Percentiles rank a stretch among this genome's conserved stretches.
Conservation (phyloP, 2,329 filamentous ascomycete species). For the Didymella segeticola region DNA sequence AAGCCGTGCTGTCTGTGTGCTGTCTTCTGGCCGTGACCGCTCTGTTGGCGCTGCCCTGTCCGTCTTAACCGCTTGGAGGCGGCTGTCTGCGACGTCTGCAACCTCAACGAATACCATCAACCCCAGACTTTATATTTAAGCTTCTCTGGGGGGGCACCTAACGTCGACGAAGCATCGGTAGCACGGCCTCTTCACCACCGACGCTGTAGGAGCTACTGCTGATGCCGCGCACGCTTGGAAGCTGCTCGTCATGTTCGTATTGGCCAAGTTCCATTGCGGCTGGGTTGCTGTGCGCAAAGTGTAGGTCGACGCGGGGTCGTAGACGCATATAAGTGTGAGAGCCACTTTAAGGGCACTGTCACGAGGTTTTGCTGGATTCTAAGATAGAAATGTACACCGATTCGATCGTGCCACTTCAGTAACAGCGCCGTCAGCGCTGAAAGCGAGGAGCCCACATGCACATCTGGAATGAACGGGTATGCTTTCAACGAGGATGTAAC, state of each 20-base stretch:
- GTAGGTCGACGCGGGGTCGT: background rate
- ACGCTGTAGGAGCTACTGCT: background rate
- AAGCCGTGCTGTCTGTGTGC: conserved; percentile 10
- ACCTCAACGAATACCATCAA: conserved; percentile 1
- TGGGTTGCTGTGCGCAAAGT: background rate
- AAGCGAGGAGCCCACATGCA: too few species aligned
- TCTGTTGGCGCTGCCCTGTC: conserved; percentile 11
- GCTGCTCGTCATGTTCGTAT: conserved; percentile 1
- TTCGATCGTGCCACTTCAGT: too few species aligned
- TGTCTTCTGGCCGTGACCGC: conserved; percentile 15
- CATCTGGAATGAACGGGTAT: too few species aligned
- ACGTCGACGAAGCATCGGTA: background rate
- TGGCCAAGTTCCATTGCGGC: conserved; percentile 3
- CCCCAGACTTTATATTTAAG: background rate
- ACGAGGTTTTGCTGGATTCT: background rate
- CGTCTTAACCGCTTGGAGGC: conserved; percentile 16
- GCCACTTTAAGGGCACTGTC: background rate
- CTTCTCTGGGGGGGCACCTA: background rate
- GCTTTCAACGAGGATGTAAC: too few species aligned
- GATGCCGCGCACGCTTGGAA: conserved; percentile 8
- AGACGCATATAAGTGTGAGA: background rate
- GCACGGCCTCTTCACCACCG: conserved; percentile 4
- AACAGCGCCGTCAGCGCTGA: too few species aligned
- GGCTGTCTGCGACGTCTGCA: conserved; percentile 6
- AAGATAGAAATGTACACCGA: background rate